Evolutionary conservation across 2,329 filamentous ascomycete species (phyloP).

Genomic region (Zasmidium angulare): DNA sequence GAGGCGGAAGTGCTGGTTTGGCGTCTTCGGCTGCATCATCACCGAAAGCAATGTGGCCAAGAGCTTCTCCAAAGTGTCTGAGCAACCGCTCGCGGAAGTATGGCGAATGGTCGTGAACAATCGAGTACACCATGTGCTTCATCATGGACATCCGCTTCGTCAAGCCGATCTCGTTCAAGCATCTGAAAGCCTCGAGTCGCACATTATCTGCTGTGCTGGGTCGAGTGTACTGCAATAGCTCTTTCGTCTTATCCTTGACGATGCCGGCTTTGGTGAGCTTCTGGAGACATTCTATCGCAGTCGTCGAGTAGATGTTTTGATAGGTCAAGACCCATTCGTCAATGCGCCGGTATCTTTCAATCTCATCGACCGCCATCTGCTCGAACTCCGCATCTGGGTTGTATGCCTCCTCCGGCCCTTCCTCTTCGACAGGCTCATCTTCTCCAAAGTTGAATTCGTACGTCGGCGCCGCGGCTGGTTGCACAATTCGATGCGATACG

Average conservation of each 20-base stretch:
- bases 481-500: slow-evolving; percentile 30
- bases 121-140: slow-evolving; percentile 57
- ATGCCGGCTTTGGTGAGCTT: slow-evolving; percentile 56
- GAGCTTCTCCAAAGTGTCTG: slow-evolving; percentile 53
- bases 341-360: slow-evolving; percentile 63
- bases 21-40: slow-evolving; percentile 38
- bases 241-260: slow-evolving; percentile 53
- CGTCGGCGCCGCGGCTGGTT: slow-evolving; percentile 8
- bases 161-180: slow-evolving; percentile 57
- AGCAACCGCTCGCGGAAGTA: slow-evolving; percentile 57
- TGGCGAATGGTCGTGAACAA: slow-evolving; percentile 58
- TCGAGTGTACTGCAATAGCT: slow-evolving; percentile 62
- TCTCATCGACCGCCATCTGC: slow-evolving; percentile 58
- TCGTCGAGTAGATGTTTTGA: slow-evolving; percentile 63
- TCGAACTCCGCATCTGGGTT: slow-evolving; percentile 55
- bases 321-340: slow-evolving; percentile 68
- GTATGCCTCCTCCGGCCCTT: slow-evolving; percentile 43
- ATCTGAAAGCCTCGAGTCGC: slow-evolving; percentile 59
- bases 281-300: slow-evolving; percentile 60
- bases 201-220: slow-evolving; percentile 61
- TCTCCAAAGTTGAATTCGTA: slow-evolving; percentile 43
- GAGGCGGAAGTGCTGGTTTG: slow-evolving; percentile 33
- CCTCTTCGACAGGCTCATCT: slow-evolving; percentile 49
- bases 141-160: slow-evolving; percentile 53
- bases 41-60: slow-evolving; percentile 62